A percentile compares a stretch with the other conserved stretches of the same genome.
Evolutionary conservation across 1,284 basidiomycete genomes (phyloP).

Genomic region (Ustilago hordei): DNA sequence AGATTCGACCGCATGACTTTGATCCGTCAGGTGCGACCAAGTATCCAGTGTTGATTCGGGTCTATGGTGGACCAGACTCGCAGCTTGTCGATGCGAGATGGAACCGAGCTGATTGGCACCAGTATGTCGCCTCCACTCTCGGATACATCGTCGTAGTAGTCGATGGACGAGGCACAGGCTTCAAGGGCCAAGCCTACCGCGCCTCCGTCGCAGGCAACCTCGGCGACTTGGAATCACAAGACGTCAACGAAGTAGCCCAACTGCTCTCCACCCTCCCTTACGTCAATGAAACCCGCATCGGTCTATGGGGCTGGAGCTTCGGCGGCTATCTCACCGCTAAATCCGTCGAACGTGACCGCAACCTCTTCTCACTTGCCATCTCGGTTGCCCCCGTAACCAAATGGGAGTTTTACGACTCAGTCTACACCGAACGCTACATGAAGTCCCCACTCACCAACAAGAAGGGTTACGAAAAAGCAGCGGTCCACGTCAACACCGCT

Average conservation of each 20-base stretch:
- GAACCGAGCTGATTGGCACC: slow-evolving; percentile 76
- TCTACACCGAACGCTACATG: slow-evolving; percentile 98
- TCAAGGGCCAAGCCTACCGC: slow-evolving; percentile 82
- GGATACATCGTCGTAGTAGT: slow-evolving; percentile 88
- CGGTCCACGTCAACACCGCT: slow-evolving; percentile 84
- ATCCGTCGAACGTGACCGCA: slow-evolving; percentile 75
- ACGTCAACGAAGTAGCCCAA: slow-evolving; percentile 85
- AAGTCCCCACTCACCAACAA: slow-evolving; percentile 81
- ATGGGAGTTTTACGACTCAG: slow-evolving; percentile 76
- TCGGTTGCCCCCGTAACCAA: slow-evolving; percentile 77
- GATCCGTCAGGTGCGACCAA: slow-evolving; percentile 91
- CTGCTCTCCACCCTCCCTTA: slow-evolving; percentile 73
- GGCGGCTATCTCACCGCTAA: slow-evolving; percentile 62
- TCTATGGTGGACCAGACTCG: slow-evolving; percentile 87
- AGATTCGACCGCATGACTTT: slow-evolving; percentile 89
- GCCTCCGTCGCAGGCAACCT: slow-evolving; percentile 86
- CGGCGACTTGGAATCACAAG: slow-evolving; percentile 85
- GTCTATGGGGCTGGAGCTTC: slow-evolving; percentile 73
- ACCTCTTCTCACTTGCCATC: slow-evolving; percentile 88
- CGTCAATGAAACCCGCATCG: slow-evolving; percentile 85
- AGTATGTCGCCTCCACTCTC: slow-evolving; percentile 83
- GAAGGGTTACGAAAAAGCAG: slow-evolving; percentile 84
- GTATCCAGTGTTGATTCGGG: slow-evolving; percentile 78
- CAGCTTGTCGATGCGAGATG: slow-evolving; percentile 70
- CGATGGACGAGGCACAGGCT: slow-evolving; percentile 94